phyloP scores from a whole-genome alignment of 2,329 filamentous ascomycete genomes.

The Zasmidium cellare region DNA sequence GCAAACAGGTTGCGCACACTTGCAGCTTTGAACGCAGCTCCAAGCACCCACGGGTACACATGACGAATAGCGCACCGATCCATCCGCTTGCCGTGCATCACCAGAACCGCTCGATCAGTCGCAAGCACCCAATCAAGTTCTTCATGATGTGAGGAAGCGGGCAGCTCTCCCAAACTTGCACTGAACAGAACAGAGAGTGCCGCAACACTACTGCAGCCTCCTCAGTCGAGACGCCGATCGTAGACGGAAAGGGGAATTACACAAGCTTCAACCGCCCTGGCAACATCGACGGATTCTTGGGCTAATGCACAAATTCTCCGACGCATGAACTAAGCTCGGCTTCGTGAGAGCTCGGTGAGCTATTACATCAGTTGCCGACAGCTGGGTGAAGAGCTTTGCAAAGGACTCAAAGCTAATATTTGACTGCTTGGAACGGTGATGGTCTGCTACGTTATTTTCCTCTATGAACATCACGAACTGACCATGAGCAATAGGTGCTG shows the following conservation, averaged over 20 bases:
- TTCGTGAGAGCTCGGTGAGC: neutral
- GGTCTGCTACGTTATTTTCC: too few species aligned
- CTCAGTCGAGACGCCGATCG: neutral
- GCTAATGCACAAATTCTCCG: conserved; percentile 1
- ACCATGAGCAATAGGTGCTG: too few species aligned
- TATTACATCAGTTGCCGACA: neutral
- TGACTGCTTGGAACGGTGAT: neutral
- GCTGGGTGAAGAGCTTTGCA: neutral
- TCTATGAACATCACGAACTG: too few species aligned
- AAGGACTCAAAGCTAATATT: too few species aligned
- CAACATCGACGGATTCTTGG: neutral
- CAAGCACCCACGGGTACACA: neutral
- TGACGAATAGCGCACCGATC: neutral
- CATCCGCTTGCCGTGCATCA: too few species aligned
- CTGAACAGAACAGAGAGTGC: too few species aligned
- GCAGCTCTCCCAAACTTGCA: neutral
- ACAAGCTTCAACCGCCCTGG: neutral
- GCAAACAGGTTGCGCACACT: too few species aligned
- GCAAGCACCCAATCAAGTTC: neutral
- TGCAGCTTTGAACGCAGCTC: neutral
- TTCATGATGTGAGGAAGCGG: neutral
- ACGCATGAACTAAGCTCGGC: too few species aligned
- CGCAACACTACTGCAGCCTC: neutral
- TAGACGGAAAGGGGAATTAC: neutral
- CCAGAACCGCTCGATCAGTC: neutral